A percentile compares a stretch with the other conserved stretches of the same genome.
Evolutionary conservation across 1,284 basidiomycete species (phyloP).

Genomic region (Pisolithus thermaeus): DNA sequence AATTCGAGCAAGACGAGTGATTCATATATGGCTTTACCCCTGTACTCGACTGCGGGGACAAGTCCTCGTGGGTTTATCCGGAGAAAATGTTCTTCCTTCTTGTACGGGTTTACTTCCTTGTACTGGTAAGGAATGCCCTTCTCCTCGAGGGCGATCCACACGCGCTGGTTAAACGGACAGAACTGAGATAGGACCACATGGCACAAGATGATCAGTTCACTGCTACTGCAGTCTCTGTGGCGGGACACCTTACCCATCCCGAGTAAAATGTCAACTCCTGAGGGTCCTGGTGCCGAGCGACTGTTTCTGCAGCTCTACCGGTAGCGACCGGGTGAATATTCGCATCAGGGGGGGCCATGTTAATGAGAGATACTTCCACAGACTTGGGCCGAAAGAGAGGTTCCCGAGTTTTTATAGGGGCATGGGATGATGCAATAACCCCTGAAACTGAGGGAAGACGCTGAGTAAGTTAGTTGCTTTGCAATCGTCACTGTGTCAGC

Average conservation of each 20-base stretch:
- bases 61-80: slow-evolving; percentile 65
- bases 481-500: too few relatives aligned
- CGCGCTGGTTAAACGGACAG: slow-evolving; percentile 65
- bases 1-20: slow-evolving; percentile 57
- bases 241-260: slow-evolving; percentile 44
- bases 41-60: slow-evolving; percentile 56
- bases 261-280: slow-evolving; percentile 57
- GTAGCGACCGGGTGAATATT: slow-evolving; percentile 53
- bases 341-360: slow-evolving; percentile 41
- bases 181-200: slow-evolving; percentile 39
- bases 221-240: not conserved
- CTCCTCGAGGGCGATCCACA: slow-evolving; percentile 66
- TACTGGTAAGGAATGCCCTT: slow-evolving; percentile 59
- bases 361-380: not conserved
- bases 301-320: slow-evolving; percentile 48
- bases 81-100: slow-evolving; percentile 59
- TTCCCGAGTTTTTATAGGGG: too few relatives aligned
- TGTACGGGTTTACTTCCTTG: slow-evolving; percentile 66
- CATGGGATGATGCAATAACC: not conserved
- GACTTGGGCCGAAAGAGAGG: not conserved
- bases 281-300: slow-evolving; percentile 41
- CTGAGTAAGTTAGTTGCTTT: too few relatives aligned
- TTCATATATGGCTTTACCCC: slow-evolving; percentile 55
- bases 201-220: not conserved
- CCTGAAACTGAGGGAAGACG: not conserved